These are phyloP conservation scores for Fusarium nygamai DNA, from an alignment of 2,329 filamentous ascomycete genomes.

Conservation along the genomic window DNA sequence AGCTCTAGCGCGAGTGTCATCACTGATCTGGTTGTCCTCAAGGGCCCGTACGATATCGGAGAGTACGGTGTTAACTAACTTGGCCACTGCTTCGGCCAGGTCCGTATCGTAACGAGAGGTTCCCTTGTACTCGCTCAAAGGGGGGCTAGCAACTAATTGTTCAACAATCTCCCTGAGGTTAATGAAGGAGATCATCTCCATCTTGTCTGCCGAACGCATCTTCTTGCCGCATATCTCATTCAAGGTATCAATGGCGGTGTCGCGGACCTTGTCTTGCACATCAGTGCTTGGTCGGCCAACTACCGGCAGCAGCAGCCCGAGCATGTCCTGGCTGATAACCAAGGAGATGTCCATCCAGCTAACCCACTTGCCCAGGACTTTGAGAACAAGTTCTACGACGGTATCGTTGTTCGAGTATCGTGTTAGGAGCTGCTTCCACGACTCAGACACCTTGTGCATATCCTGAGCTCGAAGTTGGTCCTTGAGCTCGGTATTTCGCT, in stretches of 20 bases:
- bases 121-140: slow-evolving; percentile 79
- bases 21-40: slow-evolving; percentile 71
- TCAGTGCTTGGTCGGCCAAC: slow-evolving; percentile 76
- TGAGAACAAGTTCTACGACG: slow-evolving; percentile 87
- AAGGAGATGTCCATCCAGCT: slow-evolving; percentile 98
- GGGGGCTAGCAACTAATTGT: slow-evolving; percentile 85
- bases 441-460: slow-evolving; percentile 85
- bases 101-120: slow-evolving; percentile 94
- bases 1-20: slow-evolving; percentile 75
- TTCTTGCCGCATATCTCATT: slow-evolving; percentile 98
- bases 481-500: slow-evolving; percentile 89
- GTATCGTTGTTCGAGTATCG: slow-evolving; percentile 78
- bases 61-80: slow-evolving; percentile 90
- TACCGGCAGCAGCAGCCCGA: slow-evolving; percentile 85
- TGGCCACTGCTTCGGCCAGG: slow-evolving; percentile 92
- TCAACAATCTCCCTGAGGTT: slow-evolving; percentile 87
- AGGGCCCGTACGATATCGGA: slow-evolving; percentile 88
- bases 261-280: slow-evolving; percentile 81
- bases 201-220: slow-evolving; percentile 94
- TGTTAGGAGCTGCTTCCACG: slow-evolving; percentile 90
- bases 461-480: slow-evolving; percentile 88
- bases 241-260: slow-evolving; percentile 92
- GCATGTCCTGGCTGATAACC: slow-evolving; percentile 89
- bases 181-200: slow-evolving; percentile 90
- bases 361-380: slow-evolving; percentile 95